Evolutionary conservation across 225 moss, liverwort and hornwort species (phyloP), one percentile per base, ranked within the genome.

Genomic region (Ulota crispa): DNA sequence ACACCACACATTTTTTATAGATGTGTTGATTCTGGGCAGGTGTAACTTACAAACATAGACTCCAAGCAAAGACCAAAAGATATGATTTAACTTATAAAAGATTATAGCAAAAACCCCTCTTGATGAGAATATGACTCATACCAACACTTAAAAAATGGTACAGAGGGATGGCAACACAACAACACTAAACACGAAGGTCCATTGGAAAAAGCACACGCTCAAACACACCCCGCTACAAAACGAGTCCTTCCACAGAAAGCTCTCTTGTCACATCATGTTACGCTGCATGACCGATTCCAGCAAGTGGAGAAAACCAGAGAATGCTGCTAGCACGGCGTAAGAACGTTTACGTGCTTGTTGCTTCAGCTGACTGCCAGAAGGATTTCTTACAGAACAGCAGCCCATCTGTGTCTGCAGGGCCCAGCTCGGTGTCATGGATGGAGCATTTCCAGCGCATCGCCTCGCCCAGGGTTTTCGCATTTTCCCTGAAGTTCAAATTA

Each of bases 391-490:
- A 98, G 28, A 93, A 81, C 42, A 98, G 76, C 20, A 98, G 79
- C 4, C 92, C 91, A 0, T 98, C 94, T 1, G 91, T 54, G 76
- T 95, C 97, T 9, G 86, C 75, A 63, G 92, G 78, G n/a, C 93
- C 93, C 41, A 85, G 86, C 75, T 98, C 94, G 15, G 97, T 95
- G 69, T 93, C 93, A 82, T 98, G 95, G 67, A 71, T 80, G n/a
- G 89, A 81, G 76, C 97, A 98, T 61, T 80, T 76, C 97, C 97
- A 98, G 75, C 85, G 89, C 94, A 98, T 92, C 6, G 95, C 97
- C 73, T 93, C 92, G 45, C 91, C 97, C 67, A 94, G 60, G 10
- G 84, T 76, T 30, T 88, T 88, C 14, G 95, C 97, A 14, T 85
- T 91, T 2, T 94, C 92, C 85, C 93, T 77, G 2, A 95, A 95